These are phyloP conservation scores for Rhizophagus clarus DNA, from an alignment of 192 early-diverging fungal species.

Conservation along the genomic window DNA sequence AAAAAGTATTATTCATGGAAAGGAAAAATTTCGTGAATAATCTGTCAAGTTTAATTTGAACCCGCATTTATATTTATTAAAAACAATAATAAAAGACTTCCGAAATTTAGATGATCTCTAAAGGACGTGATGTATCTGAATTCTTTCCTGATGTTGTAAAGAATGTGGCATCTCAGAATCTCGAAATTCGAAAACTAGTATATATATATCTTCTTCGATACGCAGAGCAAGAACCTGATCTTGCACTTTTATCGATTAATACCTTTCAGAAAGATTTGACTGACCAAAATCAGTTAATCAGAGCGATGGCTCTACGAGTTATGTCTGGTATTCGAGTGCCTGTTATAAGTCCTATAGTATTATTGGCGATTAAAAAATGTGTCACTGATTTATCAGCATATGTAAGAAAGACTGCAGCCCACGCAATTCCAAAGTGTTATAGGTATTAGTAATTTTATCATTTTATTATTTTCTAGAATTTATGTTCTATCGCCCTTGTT, in stretches of 20 bases:
- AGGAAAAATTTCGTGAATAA: too few relatives aligned
- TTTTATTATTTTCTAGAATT: not conserved
- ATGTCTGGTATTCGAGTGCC: conserved; percentile 94
- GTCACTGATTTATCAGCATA: conserved; percentile 86
- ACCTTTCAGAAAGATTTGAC: conserved; percentile 97
- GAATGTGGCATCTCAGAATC: conserved; percentile 88
- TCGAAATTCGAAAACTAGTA: conserved; percentile 92
- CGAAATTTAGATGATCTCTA: conserved; percentile 73
- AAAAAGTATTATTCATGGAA: not conserved
- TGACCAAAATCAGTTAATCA: conserved; percentile 90
- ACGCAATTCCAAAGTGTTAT: conserved; percentile 87
- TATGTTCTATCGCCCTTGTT: not conserved
- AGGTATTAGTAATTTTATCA: conserved; percentile 49
- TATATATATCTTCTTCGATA: conserved; percentile 96
- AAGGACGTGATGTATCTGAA: conserved; percentile 86
- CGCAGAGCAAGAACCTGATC: conserved; percentile 94
- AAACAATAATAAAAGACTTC: not conserved
- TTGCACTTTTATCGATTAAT: conserved; percentile 94
- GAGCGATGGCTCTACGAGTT: conserved; percentile 94
- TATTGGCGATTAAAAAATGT: conserved; percentile 88
- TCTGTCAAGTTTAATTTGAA: too few relatives aligned
- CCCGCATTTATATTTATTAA: too few relatives aligned
- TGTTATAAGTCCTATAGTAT: conserved; percentile 88
- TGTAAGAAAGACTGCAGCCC: conserved; percentile 90
- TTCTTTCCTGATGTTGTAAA: conserved; percentile 96